Evolutionary conservation across 495 filamentous ascomycete species (phyloP).

Genomic region (Podospora appendiculata): DNA sequence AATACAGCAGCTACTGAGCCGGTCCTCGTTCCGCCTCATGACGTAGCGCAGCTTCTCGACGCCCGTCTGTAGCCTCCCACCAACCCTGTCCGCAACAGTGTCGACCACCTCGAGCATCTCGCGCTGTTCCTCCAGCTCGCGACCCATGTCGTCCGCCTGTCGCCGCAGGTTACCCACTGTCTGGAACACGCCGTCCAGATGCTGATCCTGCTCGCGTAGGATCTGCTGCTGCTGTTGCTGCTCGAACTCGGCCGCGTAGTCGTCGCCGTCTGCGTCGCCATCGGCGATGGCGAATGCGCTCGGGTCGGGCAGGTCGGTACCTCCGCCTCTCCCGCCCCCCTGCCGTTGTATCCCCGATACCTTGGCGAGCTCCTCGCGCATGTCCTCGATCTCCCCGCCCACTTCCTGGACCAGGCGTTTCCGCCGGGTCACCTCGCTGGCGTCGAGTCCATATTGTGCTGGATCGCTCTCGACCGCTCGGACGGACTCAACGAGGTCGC

Average conservation of each 20-base stretch:
- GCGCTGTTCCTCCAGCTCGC: constrained; percentile 89
- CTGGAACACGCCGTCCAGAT: constrained; percentile 82
- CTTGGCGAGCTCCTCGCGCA: constrained; percentile 71
- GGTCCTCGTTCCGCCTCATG: constrained; percentile 87
- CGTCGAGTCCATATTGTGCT: constrained; percentile 77
- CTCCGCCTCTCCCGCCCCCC: constrained; percentile 15
- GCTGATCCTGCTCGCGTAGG: constrained; percentile 92
- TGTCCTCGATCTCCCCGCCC: constrained; percentile 78
- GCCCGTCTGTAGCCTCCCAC: constrained; percentile 75
- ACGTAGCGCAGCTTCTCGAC: constrained; percentile 79
- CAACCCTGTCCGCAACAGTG: constrained; percentile 74
- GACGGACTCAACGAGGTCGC: constrained; percentile 83
- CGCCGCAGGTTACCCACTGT: constrained; percentile 84
- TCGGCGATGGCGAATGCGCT: constrained; percentile 53
- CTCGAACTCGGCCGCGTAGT: constrained; percentile 75
- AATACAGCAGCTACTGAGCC: constrained; percentile 87
- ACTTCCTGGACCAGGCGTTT: constrained; percentile 82
- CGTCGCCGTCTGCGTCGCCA: constrained; percentile 36
- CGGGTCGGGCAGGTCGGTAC: constrained; percentile 57
- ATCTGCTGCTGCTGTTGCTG: constrained; percentile 84
- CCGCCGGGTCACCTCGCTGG: constrained; percentile 73
- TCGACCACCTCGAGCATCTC: constrained; percentile 77
- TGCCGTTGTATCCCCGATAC: constrained; percentile 11
- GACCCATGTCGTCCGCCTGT: constrained; percentile 90
- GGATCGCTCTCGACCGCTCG: constrained; percentile 84